Percentiles rank a stretch among this genome's conserved stretches.
Evolutionary conservation across 73 alveolate genomes (phyloP).

Genomic region (Paramecium sexaurelia): DNA sequence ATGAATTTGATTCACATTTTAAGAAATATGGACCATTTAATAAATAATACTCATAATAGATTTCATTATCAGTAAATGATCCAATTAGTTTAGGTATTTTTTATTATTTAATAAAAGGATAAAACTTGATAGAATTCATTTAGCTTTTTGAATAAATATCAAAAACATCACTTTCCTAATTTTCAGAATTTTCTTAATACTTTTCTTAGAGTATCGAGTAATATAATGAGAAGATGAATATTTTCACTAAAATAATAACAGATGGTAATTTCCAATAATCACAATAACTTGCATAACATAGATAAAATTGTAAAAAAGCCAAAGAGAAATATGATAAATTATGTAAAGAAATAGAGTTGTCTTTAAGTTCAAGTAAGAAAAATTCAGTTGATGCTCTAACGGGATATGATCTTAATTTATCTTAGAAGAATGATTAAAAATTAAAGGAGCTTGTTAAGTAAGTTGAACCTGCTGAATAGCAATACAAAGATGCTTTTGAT

Average conservation of each 20-base stretch:
- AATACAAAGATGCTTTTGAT: constrained; percentile 7
- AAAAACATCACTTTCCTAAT: neutral
- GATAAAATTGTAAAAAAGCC: constrained; percentile 5
- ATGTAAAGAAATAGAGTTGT: constrained; percentile 34
- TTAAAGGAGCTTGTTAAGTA: constrained; percentile 3
- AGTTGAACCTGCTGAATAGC: neutral
- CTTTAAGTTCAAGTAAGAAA: neutral
- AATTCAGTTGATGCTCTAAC: neutral
- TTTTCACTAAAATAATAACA: constrained; percentile 24
- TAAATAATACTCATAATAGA: neutral
- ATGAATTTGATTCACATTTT: constrained; percentile 33
- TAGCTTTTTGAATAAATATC: constrained; percentile 11
- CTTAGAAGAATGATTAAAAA: constrained; percentile 5
- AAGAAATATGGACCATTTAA: neutral
- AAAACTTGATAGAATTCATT: neutral
- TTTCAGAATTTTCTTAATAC: neutral
- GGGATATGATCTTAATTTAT: constrained; percentile 17
- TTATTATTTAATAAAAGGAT: neutral
- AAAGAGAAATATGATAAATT: constrained; percentile 41
- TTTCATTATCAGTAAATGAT: neutral
- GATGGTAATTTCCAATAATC: neutral
- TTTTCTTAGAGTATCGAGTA: neutral
- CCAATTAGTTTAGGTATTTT: constrained; percentile 14
- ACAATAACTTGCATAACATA: neutral
- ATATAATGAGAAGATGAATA: constrained; percentile 39